These are phyloP conservation scores for Coffea canephora DNA, from an alignment of 257 asterid species.

Conservation along the genomic window DNA sequence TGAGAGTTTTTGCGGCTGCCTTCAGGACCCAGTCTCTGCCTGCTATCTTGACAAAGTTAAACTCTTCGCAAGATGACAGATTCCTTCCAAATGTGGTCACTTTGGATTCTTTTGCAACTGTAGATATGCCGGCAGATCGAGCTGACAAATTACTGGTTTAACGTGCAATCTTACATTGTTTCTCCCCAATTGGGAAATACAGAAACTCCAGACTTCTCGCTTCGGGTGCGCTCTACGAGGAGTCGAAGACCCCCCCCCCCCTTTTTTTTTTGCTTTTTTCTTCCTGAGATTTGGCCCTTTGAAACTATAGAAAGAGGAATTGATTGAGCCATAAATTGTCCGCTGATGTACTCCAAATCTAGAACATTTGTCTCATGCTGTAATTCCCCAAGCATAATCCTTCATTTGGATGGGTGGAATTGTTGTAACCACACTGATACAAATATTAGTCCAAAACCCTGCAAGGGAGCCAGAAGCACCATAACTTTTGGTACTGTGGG, in stretches of 20 bases:
- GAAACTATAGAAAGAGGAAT: not conserved
- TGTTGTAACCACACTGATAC: too few relatives aligned
- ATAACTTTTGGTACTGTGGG: not conserved
- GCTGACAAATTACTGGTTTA: not conserved
- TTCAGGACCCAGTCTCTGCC: slow-evolving; percentile 72
- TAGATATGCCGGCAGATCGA: not conserved
- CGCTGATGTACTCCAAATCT: not conserved
- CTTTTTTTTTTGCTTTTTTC: too few relatives aligned
- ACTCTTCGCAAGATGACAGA: slow-evolving; percentile 53
- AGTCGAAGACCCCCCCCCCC: too few relatives aligned
- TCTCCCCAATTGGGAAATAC: not conserved
- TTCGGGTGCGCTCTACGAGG: not conserved
- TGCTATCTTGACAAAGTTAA: slow-evolving; percentile 63
- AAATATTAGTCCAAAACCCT: too few relatives aligned
- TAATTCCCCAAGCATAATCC: not conserved
- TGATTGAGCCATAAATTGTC: not conserved
- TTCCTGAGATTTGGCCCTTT: too few relatives aligned
- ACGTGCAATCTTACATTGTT: not conserved
- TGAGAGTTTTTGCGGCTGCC: slow-evolving; percentile 78
- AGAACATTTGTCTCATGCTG: not conserved
- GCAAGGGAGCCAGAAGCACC: too few relatives aligned
- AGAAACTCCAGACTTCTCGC: not conserved
- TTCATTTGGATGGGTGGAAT: not conserved
- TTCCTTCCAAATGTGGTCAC: not conserved
- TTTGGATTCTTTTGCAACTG: not conserved